Conservation (phyloP, 352 stramenopile species). For the Globisporangium nunn region DNA sequence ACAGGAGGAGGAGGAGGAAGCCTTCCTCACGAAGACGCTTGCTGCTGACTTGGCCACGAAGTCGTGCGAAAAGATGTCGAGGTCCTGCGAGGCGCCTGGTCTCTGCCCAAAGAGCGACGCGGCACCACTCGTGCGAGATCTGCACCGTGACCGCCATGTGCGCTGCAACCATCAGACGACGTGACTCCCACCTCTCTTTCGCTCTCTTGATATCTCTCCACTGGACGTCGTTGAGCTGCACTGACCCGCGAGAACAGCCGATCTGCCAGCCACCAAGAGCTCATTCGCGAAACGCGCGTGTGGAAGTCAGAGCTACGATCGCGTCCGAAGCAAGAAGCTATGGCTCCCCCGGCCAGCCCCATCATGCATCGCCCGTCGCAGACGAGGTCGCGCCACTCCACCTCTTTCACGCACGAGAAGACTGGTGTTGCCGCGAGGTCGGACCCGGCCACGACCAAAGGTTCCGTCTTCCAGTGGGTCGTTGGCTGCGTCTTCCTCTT, state of each 20-base stretch:
- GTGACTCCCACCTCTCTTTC: not conserved
- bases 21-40: too few relatives aligned
- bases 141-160: not conserved
- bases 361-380: conserved; percentile 7
- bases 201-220: not conserved
- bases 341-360: conserved; percentile 2
- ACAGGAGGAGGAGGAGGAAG: too few relatives aligned
- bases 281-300: not conserved
- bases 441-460: conserved; percentile 5
- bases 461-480: conserved; percentile 52
- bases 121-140: not conserved
- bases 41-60: not conserved
- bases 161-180: not conserved
- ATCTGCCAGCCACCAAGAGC: not conserved
- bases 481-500: conserved; percentile 69
- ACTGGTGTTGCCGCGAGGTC: not conserved
- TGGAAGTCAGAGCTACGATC: conserved; percentile 1
- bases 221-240: too few relatives aligned
- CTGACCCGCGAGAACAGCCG: too few relatives aligned
- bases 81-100: not conserved
- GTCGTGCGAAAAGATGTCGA: not conserved
- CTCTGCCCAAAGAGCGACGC: not conserved
- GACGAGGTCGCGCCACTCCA: conserved; percentile 1
- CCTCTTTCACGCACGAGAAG: conserved; percentile 5
- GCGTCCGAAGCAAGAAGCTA: not conserved